phyloP scores from a whole-genome alignment of 1,284 basidiomycete genomes.

The Ganoderma resinaceum region DNA sequence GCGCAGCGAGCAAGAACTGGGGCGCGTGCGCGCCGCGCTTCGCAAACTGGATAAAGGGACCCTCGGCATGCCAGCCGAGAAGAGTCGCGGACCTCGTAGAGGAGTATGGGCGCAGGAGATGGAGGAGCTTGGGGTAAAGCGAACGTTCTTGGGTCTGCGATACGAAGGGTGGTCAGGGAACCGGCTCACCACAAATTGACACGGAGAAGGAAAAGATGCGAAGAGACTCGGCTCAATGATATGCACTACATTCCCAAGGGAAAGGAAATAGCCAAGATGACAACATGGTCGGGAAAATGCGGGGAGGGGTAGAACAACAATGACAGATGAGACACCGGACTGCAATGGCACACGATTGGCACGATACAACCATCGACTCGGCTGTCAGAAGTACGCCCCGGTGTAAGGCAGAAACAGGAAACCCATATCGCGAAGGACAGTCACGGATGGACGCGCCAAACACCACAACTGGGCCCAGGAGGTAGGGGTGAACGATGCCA shows the following conservation, averaged over 20 bases:
- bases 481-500: not conserved
- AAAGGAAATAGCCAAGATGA: not conserved
- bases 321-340: too few species aligned
- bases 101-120: slow-evolving; percentile 68
- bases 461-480: not conserved
- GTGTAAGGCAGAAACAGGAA: too few species aligned
- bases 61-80: slow-evolving; percentile 90
- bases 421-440: too few species aligned
- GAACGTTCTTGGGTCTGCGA: slow-evolving; percentile 76
- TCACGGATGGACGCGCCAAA: not conserved
- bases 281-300: too few species aligned
- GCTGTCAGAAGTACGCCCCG: too few species aligned
- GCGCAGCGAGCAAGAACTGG: slow-evolving; percentile 70
- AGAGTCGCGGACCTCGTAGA: slow-evolving; percentile 68
- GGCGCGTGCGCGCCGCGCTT: slow-evolving; percentile 86
- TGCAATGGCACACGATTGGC: too few species aligned
- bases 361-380: too few species aligned
- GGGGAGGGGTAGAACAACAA: too few species aligned
- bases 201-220: not conserved
- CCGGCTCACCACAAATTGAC: not conserved
- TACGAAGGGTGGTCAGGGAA: slow-evolving; percentile 6
- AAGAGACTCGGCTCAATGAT: not conserved
- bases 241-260: too few species aligned
- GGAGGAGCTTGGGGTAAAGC: slow-evolving; percentile 72
- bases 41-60: slow-evolving; percentile 82